Evolutionary conservation across 805 yeast species (phyloP), one percentile per base, ranked within the genome.

Genomic region (Pichia exigua): DNA sequence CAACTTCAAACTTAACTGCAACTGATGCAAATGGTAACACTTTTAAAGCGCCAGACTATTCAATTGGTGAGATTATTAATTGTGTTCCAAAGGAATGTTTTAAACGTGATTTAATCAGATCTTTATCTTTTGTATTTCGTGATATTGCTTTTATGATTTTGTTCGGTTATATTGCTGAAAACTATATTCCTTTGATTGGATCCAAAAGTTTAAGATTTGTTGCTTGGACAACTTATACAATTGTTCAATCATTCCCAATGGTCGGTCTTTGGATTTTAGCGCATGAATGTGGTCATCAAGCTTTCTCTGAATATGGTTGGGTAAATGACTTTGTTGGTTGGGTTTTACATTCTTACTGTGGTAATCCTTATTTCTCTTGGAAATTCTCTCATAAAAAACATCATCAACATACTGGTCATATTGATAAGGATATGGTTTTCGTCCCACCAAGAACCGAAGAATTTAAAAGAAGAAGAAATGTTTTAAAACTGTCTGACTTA

Each of bases 211-310:
- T 65, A 15, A 70, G 81, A 61, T 71, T 72, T 52, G 68, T 65
- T 1, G 64, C 72, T 9, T 78, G 59, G 59, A 77, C 78, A 57
- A 60, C 49, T 61, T 68, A 27, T 69, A 73, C 56, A 65, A 74
- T 44, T 68, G 65, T 57, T 53, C 63, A 53, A 66, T 71, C 56
- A 78, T 82, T 50, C 67, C 78, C 52, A 73, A 77, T 57, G 79
- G 81, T 78, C 51, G 85, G 85, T 44, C 64, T 79, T 48, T 80
- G 84, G 85, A 77, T 80, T 55, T 65, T 80, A 62, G 83, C 82
- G 45, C 84, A 79, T 62, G 83, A 79, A 66, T 80, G 85, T 70
- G 84, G 85, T 42, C 85, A 80, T 63, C 76, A 75, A 48, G 84
- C 84, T 20, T 80, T 80, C 61, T 74, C 80, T 40, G 82, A 79